Evolutionary conservation across 306 rosid genomes (phyloP), one percentile per base, ranked within the genome.

Genomic region (Aeschynomene evenia): DNA sequence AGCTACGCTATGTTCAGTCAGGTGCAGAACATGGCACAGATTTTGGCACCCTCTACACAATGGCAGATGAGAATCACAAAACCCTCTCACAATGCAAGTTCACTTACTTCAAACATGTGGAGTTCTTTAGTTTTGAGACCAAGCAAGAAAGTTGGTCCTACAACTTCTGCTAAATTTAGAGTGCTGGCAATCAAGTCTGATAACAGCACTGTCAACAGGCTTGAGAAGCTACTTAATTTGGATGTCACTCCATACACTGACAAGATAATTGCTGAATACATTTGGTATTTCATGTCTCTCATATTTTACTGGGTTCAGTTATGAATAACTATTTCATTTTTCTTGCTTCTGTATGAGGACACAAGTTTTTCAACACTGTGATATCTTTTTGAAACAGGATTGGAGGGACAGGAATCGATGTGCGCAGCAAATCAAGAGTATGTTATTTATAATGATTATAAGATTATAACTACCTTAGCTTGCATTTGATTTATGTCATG

Each of bases 391-490:
- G 52, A 54, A 77, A 74, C 82, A 95, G 99, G 99, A 76, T 95
- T 68, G 99, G 99, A 37, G 99, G 99, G 50, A 64, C 97, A 16
- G 99, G 99, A 62, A 74, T 89, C 40, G 99, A 95, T 78, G 83
- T 95, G 60, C 99, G 97, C 75, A 95, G 99, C 82, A 95, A 95
- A 79, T 89, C 99, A 63, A 89, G 83, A 87, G 99, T 89, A 86
- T 76, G 90, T 54, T 57, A 42, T 65, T 73, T 68, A 51, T 55
- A 52, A 48, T 61, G 50, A n/a, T 29, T 69, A 9, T 61, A 66
- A 70, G 40, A 16, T 8, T 18, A 15, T 59, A 59, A 19, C 37
- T 11, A 59, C 59, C 15, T 36, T 54, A 18, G n/a, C 43, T 23
- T n/a, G 40, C 45, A n/a, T 57, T 55, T 64, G 57, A 50, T 74